Percentiles rank a stretch among this genome's conserved stretches.
These are phyloP conservation scores for Cryomyces antarcticus DNA, from an alignment of 495 filamentous ascomycete genomes.

Conservation along the genomic window DNA sequence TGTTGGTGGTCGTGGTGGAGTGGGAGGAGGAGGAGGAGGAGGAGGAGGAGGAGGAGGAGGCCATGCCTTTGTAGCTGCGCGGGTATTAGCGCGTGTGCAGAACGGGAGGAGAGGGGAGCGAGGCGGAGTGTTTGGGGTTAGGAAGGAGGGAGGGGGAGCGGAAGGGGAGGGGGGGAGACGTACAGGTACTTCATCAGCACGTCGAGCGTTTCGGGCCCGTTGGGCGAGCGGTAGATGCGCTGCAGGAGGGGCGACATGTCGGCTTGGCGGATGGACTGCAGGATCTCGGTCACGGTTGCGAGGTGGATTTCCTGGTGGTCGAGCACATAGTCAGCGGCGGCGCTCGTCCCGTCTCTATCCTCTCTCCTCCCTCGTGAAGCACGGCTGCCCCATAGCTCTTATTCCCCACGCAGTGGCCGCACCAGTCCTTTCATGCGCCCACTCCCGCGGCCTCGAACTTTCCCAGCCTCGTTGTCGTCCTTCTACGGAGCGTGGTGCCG, in stretches of 20 bases:
- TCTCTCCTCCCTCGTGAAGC: not conserved
- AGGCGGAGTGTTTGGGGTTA: not conserved
- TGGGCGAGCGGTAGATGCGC: conserved; percentile 47
- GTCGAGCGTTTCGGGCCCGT: conserved; percentile 52
- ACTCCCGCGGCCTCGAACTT: not conserved
- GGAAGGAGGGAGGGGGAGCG: conserved; percentile 1
- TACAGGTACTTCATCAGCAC: conserved; percentile 65
- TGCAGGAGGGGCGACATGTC: conserved; percentile 76
- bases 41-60: conserved; percentile 19
- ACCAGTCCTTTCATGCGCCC: not conserved
- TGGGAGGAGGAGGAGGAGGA: conserved; percentile 16
- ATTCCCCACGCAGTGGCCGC: not conserved
- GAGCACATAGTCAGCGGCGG: conserved; percentile 4
- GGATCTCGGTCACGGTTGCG: conserved; percentile 62
- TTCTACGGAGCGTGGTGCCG: not conserved
- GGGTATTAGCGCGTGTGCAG: not conserved
- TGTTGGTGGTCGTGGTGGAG: conserved; percentile 6
- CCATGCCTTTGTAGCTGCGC: conserved; percentile 70
- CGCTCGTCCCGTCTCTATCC: not conserved
- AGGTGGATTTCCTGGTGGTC: conserved; percentile 47
- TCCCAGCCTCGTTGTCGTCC: not conserved
- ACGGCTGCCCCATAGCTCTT: no score
- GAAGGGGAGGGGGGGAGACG: conserved; percentile 4
- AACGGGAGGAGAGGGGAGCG: not conserved
- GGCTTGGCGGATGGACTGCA: conserved; percentile 74